Base-by-base conservation (phyloP, 2,329 filamentous ascomycete genomes). In the Fusarium compactum region DNA sequence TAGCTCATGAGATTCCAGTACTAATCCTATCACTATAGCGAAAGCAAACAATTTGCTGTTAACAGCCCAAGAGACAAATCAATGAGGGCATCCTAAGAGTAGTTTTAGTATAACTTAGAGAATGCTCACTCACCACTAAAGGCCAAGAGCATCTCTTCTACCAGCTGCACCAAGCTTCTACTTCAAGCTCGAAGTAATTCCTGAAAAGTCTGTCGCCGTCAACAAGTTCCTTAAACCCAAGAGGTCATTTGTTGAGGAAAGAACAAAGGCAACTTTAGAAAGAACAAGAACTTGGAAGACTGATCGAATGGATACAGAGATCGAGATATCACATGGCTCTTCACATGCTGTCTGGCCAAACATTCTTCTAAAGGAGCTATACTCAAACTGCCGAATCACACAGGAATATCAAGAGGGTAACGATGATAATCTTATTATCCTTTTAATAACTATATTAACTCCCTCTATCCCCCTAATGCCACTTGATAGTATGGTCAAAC, bases 211-310 rank as follows among this genome's bases (percentile, higher is more conserved):
- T 38, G 9, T 3, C 10, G 6, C 34, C 34, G 9, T 10, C 5
- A 18, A 38, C 9, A 38, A 10, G 3, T 18, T n/a, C 9, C 34
- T 38, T 11, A 11, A n/a, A 18, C 5, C 34, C 18, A 38, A 18
- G 18, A n/a, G 34, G 34, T 38, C 9, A 38, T 11, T 18, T n/a
- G 5, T 38, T n/a, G 18, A 4, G 18, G 11, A 7, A n/a, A n/a
- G 18, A n/a, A 1, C 18, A n/a, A 38, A 38, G 3, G 10, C 0
- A n/a, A 11, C 12, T n/a, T 12, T 12, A 12, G 34, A n/a, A 7
- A 12, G 6, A 7, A 7, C 2, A 38, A 3, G 6, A 8, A 12
- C 3, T n/a, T 38, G 0, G 6, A n/a, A n/a, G 9, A n/a, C 6
- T 38, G 3, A n/a, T n/a, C 10, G 10, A 4, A n/a, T n/a, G 6